phyloP scores from a whole-genome alignment of 2,329 filamentous ascomycete species.

The Fusarium verticillioides region DNA sequence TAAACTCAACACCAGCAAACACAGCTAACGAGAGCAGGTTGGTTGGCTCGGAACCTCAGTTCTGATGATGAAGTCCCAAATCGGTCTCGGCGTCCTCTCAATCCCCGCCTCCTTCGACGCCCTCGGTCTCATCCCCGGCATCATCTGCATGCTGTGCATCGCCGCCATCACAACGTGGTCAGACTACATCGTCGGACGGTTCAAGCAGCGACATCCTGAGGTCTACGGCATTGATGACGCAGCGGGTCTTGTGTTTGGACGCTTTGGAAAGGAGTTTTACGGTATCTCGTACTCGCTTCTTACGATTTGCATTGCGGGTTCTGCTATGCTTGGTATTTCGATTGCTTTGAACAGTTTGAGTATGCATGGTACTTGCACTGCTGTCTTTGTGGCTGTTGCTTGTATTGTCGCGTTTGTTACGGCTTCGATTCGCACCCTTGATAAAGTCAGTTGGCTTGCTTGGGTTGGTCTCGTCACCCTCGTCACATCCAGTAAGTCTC shows the following conservation, averaged over 20 bases:
- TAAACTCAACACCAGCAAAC: too few relatives aligned
- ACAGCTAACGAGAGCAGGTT: slow-evolving; percentile 45
- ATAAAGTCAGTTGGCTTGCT: slow-evolving; percentile 48
- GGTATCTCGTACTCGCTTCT: slow-evolving; percentile 51
- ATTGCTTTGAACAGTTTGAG: slow-evolving; percentile 55
- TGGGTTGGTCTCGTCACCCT: slow-evolving; percentile 42
- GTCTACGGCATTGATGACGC: slow-evolving; percentile 67
- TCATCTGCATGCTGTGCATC: slow-evolving; percentile 56
- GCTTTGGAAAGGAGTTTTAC: slow-evolving; percentile 56
- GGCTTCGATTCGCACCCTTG: slow-evolving; percentile 48
- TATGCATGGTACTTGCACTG: slow-evolving; percentile 52
- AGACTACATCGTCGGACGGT: slow-evolving; percentile 59
- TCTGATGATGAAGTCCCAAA: slow-evolving; percentile 61
- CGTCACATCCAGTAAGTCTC: slow-evolving; percentile 24
- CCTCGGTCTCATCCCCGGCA: slow-evolving; percentile 60
- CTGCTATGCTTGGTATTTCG: slow-evolving; percentile 47
- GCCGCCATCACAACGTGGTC: slow-evolving; percentile 61
- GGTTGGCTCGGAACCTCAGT: slow-evolving; percentile 58
- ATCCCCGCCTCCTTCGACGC: slow-evolving; percentile 59
- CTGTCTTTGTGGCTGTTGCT: slow-evolving; percentile 54
- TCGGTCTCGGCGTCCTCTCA: slow-evolving; percentile 59
- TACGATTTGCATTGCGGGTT: slow-evolving; percentile 41
- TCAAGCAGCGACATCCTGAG: slow-evolving; percentile 62
- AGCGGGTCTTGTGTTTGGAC: slow-evolving; percentile 60
- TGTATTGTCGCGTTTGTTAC: slow-evolving; percentile 44